Evolutionary conservation across 2,329 filamentous ascomycete species (phyloP).

Genomic region (Epicoccum sorghinum): DNA sequence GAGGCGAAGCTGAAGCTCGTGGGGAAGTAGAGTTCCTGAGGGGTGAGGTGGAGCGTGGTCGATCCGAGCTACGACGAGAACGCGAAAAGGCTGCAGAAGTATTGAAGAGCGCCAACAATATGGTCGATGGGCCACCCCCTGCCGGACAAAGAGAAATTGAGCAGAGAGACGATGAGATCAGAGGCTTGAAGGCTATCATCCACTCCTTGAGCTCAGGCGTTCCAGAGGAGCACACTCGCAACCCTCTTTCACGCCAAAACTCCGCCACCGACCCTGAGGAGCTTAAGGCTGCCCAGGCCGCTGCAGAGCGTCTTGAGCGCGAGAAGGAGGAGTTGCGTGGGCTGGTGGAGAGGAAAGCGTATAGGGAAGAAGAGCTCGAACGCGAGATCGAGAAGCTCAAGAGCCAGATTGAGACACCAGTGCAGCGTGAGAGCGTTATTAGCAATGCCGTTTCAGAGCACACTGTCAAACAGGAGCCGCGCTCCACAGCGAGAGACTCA

Average conservation of each 20-base stretch:
- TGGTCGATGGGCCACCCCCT: conserved; percentile 49
- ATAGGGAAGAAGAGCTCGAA: conserved; percentile 83
- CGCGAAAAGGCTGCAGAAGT: conserved; percentile 77
- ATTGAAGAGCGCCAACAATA: conserved; percentile 60
- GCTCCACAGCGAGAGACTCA: conserved; percentile 68
- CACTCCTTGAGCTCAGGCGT: conserved; percentile 84
- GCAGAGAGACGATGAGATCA: conserved; percentile 95
- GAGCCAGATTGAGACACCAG: conserved; percentile 42
- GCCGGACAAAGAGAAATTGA: conserved; percentile 75
- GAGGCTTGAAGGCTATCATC: conserved; percentile 96
- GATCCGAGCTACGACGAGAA: conserved; percentile 85
- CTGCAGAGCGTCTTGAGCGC: conserved; percentile 74
- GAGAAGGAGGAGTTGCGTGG: conserved; percentile 80
- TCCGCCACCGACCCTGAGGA: conserved; percentile 50
- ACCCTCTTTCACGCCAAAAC: conserved; percentile 38
- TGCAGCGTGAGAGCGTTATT: conserved; percentile 61
- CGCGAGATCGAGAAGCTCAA: conserved; percentile 72
- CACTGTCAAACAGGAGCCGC: conserved; percentile 55
- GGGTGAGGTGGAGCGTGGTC: conserved; percentile 90
- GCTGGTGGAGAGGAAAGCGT: conserved; percentile 73
- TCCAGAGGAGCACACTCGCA: conserved; percentile 51
- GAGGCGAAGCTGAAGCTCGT: conserved; percentile 92
- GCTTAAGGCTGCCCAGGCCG: conserved; percentile 63
- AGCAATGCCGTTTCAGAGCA: conserved; percentile 58
- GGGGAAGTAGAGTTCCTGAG: conserved; percentile 95